Base-by-base conservation (phyloP, 805 yeast genomes). In the Allodekkera sacchari region DNA sequence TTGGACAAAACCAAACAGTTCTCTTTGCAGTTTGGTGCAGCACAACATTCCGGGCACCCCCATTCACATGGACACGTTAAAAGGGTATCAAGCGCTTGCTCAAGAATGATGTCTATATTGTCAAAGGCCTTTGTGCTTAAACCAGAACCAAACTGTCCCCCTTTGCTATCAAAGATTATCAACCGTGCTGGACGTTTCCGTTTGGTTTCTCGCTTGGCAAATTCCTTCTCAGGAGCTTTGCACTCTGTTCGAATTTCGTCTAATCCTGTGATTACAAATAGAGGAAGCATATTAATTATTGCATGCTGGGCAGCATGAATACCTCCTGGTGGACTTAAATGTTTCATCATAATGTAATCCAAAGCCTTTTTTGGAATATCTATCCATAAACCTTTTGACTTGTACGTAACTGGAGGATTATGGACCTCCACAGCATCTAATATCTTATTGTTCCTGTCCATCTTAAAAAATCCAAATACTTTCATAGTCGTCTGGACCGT, bases 231-330 rank as follows among this genome's bases (percentile, higher is more conserved):
- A 0, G 98, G 96, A 0, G 97, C 96, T 48, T 92, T 92, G 55
- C 99, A 92, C 54, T 92, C 99, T 0, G 97, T 84, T 27, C 71
- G 72, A 10, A 92, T 67, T 44, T 92, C 98, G 42, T 77, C 81
- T 19, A 36, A 36, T 1, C 84, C 83, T 12, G 83, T 76, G 9
- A 76, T 74, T 4, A 87, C 74, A 37, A 73, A 77, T 18, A 78
- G 53, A 0, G 96, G 94, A 18, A 88, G 51, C 36, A 83, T 66
- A 28, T 83, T 77, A 69, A 92, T 77, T 2, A 92, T 59, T 0
- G 85, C 85, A 61, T 92, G 99, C 42, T 87, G 89, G 0, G 95
- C 94, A 2, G 94, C 96, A 59, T 92, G 99, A n/a, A 92, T 83
- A 0, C 92, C 94, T 5, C 83, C 98, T 0, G 97, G 89, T 2